These are phyloP conservation scores for Sporothrix inflata DNA, from an alignment of 2,329 filamentous ascomycete genomes.

Conservation along the genomic window DNA sequence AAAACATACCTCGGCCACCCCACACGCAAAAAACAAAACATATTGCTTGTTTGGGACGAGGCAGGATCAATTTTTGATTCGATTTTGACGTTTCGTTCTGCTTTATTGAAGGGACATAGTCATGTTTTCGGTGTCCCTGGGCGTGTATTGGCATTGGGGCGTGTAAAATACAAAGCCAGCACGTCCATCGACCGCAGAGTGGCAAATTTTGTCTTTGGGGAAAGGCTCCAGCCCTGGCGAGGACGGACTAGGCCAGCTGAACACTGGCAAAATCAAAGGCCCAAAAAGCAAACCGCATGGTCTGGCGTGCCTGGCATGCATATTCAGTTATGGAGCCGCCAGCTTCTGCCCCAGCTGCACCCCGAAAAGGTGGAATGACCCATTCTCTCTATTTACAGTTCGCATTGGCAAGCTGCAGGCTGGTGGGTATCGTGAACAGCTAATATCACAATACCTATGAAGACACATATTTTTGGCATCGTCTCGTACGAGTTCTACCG, in stretches of 20 bases:
- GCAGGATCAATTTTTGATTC: constrained; percentile 2
- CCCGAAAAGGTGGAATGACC: constrained; percentile 11
- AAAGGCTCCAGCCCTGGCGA: background rate
- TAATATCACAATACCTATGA: too few relatives aligned
- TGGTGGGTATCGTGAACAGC: background rate
- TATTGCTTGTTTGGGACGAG: constrained; percentile 5
- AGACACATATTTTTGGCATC: too few relatives aligned
- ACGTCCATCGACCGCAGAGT: too few relatives aligned
- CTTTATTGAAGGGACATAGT: background rate
- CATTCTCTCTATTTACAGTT: background rate
- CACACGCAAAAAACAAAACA: background rate
- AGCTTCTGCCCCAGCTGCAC: constrained; percentile 16
- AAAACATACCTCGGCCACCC: background rate
- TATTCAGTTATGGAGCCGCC: background rate
- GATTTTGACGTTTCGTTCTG: background rate
- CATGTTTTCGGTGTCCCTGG: constrained; percentile 4
- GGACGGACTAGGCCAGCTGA: constrained; percentile 8
- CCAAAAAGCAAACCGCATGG: background rate
- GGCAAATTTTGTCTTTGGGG: constrained; percentile 12
- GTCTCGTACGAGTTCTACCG: background rate
- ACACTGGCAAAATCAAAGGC: background rate
- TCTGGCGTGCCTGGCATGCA: background rate
- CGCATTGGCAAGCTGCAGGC: background rate
- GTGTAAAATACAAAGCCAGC: too few relatives aligned
- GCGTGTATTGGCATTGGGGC: background rate